These are phyloP conservation scores for Phytopythium litorale DNA, from an alignment of 352 stramenopile species.

Conservation along the genomic window DNA sequence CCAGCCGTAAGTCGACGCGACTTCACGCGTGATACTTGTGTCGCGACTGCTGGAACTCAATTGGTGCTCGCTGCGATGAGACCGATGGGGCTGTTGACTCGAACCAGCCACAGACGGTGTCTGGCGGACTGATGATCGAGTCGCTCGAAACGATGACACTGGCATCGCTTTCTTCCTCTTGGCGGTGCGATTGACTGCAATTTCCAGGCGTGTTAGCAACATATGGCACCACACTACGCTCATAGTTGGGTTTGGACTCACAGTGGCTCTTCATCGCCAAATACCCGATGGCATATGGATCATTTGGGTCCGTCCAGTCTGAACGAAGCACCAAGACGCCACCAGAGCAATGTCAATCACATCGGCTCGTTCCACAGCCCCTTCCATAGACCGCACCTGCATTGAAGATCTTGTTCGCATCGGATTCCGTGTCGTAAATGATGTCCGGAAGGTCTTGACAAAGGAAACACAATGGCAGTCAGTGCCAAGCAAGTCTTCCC, in stretches of 20 bases:
- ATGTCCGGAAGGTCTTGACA: constrained; percentile 45
- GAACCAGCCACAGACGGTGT: neutral
- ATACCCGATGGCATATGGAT: constrained; percentile 50
- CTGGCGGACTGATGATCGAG: neutral
- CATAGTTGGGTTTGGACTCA: constrained; percentile 13
- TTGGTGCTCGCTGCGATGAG: neutral
- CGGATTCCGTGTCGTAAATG: constrained; percentile 49
- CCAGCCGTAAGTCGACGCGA: constrained; percentile 1
- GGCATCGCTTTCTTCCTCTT: neutral
- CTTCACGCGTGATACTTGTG: neutral
- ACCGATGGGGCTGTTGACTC: neutral
- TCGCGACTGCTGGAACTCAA: neutral
- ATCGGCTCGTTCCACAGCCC: neutral
- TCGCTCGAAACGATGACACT: neutral
- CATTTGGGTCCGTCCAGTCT: constrained; percentile 56
- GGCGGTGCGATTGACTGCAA: constrained; percentile 1
- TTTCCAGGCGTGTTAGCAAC: neutral
- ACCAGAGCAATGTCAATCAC: neutral
- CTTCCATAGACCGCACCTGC: constrained; percentile 23
- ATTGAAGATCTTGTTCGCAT: constrained; percentile 68
- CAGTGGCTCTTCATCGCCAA: constrained; percentile 38
- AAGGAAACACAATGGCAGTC: constrained; percentile 1
- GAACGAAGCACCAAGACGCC: neutral
- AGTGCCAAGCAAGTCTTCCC: neutral
- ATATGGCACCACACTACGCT: neutral